A percentile compares a stretch with the other conserved stretches of the same genome.
Conservation (phyloP, 331 rosid species). For the Telfairia occidentalis region DNA sequence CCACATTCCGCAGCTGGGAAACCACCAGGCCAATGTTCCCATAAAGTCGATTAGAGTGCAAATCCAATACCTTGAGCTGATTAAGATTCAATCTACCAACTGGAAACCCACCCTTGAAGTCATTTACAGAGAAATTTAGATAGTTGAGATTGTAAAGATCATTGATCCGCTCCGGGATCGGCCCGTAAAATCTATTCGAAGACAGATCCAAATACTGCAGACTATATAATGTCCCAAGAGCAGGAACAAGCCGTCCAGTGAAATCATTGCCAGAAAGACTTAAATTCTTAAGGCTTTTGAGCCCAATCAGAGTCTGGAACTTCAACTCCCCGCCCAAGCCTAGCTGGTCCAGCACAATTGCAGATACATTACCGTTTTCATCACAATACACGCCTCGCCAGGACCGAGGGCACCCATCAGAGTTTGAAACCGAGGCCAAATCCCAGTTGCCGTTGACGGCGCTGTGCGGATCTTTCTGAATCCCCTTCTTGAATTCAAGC, state of each 20-base stretch:
- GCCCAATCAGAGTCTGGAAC: constrained; percentile 62
- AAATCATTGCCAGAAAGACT: constrained; percentile 59
- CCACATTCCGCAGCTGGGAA: constrained; percentile 48
- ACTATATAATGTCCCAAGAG: constrained; percentile 46
- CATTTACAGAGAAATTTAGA: constrained; percentile 58
- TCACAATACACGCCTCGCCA: constrained; percentile 72
- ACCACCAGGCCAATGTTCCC: constrained; percentile 53
- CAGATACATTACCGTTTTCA: constrained; percentile 47
- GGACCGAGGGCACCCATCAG: constrained; percentile 30
- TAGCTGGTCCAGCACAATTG: constrained; percentile 42
- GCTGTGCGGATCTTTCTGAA: constrained; percentile 39
- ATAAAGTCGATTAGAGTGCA: constrained; percentile 54
- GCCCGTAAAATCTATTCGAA: constrained; percentile 59
- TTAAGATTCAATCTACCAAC: constrained; percentile 51
- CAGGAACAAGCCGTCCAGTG: constrained; percentile 67
- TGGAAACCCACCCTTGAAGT: constrained; percentile 59
- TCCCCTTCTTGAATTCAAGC: constrained; percentile 79
- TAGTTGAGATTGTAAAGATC: constrained; percentile 57
- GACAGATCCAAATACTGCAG: constrained; percentile 89
- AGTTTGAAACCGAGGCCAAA: not conserved
- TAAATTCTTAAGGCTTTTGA: constrained; percentile 43
- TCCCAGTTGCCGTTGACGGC: constrained; percentile 44
- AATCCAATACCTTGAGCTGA: constrained; percentile 72
- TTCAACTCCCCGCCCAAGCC: constrained; percentile 62
- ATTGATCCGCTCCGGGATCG: constrained; percentile 77